Evolutionary conservation across 345 rosid species (phyloP).

Genomic region (Hevea brasiliensis): DNA sequence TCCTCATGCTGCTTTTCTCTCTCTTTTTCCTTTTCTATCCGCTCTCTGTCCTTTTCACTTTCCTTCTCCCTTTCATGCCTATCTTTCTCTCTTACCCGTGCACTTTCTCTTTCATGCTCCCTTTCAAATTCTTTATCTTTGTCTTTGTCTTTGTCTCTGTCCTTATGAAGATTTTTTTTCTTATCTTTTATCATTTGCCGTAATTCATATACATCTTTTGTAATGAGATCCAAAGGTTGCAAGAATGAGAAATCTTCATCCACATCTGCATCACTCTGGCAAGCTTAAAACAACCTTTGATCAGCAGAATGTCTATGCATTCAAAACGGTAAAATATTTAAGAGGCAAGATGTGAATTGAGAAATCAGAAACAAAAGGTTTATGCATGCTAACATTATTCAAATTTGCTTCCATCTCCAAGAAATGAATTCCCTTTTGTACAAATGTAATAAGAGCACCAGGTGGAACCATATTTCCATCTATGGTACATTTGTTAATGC

Average conservation of each 20-base stretch:
- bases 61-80: slow-evolving; percentile 67
- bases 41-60: slow-evolving; percentile 52
- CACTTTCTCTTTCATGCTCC: slow-evolving; percentile 62
- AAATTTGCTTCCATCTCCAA: slow-evolving; percentile 98
- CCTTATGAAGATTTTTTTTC: slow-evolving; percentile 56
- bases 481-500: slow-evolving; percentile 76
- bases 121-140: slow-evolving; percentile 46
- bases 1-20: slow-evolving; percentile 66
- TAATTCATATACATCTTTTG: slow-evolving; percentile 80
- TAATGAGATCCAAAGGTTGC: slow-evolving; percentile 93
- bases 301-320: slow-evolving; percentile 27
- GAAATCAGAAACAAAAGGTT: slow-evolving; percentile 17
- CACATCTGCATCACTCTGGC: slow-evolving; percentile 70
- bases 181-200: slow-evolving; percentile 76
- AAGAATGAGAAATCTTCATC: slow-evolving; percentile 97
- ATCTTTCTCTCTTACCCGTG: slow-evolving; percentile 67
- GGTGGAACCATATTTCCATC: slow-evolving; percentile 97
- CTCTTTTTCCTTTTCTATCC: slow-evolving; percentile 58
- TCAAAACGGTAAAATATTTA: slow-evolving; percentile 2
- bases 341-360: neutral
- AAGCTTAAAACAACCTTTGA: slow-evolving; percentile 39
- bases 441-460: slow-evolving; percentile 83
- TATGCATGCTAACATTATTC: slow-evolving; percentile 60
- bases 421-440: slow-evolving; percentile 93
- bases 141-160: slow-evolving; percentile 54